Percentiles rank a stretch among this genome's conserved stretches.
Evolutionary conservation across 2,329 filamentous ascomycete genomes (phyloP).

Genomic region (Phyllosticta citriasiana): DNA sequence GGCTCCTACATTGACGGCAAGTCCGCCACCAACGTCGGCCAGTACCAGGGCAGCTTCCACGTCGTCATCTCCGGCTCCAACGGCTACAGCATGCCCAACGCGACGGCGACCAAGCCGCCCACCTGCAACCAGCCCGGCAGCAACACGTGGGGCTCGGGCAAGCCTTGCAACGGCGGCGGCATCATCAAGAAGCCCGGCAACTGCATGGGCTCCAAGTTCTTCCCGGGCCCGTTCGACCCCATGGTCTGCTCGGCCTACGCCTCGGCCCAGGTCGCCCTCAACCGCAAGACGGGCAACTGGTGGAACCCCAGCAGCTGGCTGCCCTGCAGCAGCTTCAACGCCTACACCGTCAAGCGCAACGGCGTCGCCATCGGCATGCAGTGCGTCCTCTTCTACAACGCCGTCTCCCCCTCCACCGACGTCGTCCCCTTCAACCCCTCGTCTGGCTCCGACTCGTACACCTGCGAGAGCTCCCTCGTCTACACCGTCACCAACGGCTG

Average conservation of each 20-base stretch:
- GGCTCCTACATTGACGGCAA: conserved; percentile 16
- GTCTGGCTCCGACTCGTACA: background rate
- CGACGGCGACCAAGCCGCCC: background rate
- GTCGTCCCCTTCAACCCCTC: background rate
- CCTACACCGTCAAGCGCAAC: conserved; percentile 22
- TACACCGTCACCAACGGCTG: background rate
- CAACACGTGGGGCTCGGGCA: conserved; percentile 12
- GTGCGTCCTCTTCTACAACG: conserved; percentile 15
- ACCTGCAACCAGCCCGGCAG: conserved; percentile 6
- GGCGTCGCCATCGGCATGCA: conserved; percentile 16
- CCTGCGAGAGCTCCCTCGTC: background rate
- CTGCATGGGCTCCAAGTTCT: conserved; percentile 19
- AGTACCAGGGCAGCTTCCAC: conserved; percentile 16
- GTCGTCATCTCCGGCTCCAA: conserved; percentile 15
- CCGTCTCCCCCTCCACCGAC: background rate
- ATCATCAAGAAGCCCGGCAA: conserved; percentile 24
- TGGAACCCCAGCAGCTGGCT: conserved; percentile 1
- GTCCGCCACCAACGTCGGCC: conserved; percentile 19
- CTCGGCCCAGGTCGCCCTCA: conserved; percentile 7
- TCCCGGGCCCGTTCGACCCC: conserved; percentile 22
- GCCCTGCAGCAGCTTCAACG: conserved; percentile 26
- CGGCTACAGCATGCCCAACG: conserved; percentile 13
- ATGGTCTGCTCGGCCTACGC: conserved; percentile 22
- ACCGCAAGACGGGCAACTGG: background rate
- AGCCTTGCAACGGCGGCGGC: conserved; percentile 14